phyloP scores from a whole-genome alignment of 345 rosid species.

The Salix arbutifolia region DNA sequence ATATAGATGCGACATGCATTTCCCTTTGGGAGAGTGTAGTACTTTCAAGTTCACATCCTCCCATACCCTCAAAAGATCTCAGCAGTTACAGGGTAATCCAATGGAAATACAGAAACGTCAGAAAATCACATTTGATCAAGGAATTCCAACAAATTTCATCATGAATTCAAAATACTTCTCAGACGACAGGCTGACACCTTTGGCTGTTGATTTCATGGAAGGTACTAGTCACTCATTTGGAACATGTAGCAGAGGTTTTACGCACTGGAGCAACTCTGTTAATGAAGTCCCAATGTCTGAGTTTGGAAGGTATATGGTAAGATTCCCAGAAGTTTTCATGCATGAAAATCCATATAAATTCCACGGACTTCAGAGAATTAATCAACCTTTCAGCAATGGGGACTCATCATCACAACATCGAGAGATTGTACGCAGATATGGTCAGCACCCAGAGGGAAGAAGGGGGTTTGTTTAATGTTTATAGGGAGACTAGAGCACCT shows the following conservation, averaged over 20 bases:
- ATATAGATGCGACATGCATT: slow-evolving; percentile 40
- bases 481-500: too few species aligned
- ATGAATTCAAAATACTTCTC: background rate
- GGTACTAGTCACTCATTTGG: background rate
- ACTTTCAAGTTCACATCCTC: slow-evolving; percentile 45
- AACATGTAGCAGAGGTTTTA: too few species aligned
- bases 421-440: background rate
- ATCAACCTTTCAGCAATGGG: too few species aligned
- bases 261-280: too few species aligned
- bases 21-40: slow-evolving; percentile 44
- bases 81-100: background rate
- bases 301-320: background rate
- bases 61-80: background rate
- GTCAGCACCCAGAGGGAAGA: background rate
- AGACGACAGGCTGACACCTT: background rate
- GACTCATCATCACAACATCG: too few species aligned
- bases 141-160: background rate
- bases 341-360: too few species aligned
- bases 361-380: too few species aligned
- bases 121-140: background rate
- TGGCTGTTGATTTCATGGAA: background rate
- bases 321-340: too few species aligned
- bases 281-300: background rate
- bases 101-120: background rate
- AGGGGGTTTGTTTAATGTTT: background rate